Base-by-base conservation (phyloP, 345 rosid species). In the Corymbia maculata region DNA sequence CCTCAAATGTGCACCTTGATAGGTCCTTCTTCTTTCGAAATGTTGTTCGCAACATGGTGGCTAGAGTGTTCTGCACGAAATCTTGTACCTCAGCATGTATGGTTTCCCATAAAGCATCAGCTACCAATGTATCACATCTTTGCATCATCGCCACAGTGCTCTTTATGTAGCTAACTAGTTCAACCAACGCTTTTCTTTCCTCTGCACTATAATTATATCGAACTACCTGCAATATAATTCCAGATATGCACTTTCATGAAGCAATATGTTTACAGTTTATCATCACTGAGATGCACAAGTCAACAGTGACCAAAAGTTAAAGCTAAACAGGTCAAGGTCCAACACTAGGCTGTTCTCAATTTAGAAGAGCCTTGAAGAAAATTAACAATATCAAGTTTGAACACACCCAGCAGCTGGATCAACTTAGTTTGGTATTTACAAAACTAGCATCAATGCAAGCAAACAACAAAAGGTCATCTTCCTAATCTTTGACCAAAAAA, bases 1-100 rank as follows among this genome's bases (percentile, higher is more conserved):
- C 15, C 24, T 85, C 66, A 85, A 88, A 89, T 47, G 13, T 90
- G 68, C 90, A 94, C 99, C 99, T 95, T 36, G 98, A 96, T 85
- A 97, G 96, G 90, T 96, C 99, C 90, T 97, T 98, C 95, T 98
- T 98, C 93, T 95, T 98, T 88, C 99, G 92, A 90, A 97, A 98
- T 86, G 98, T 96, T 88, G 99, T 97, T 88, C 96, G 94, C 93
- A 98, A 89, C 99, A 98, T 98, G 44, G 94, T 94, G 87, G 99
- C 99, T 92, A 98, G 91, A 36, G 97, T 98, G 92, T 97, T 97
- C 89, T 98, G 99, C 88, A 98, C 99, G 94, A 97, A 98, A 92
- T 98, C 99, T 93, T 98, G 99, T 90, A 98, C 99, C 89, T 98
- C 99, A 3, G 98, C 97, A 92, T 98, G 99, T 93, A 98, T 94